phyloP scores from a whole-genome alignment of 2,329 filamentous ascomycete genomes.

The Paecilomyces sp. region DNA sequence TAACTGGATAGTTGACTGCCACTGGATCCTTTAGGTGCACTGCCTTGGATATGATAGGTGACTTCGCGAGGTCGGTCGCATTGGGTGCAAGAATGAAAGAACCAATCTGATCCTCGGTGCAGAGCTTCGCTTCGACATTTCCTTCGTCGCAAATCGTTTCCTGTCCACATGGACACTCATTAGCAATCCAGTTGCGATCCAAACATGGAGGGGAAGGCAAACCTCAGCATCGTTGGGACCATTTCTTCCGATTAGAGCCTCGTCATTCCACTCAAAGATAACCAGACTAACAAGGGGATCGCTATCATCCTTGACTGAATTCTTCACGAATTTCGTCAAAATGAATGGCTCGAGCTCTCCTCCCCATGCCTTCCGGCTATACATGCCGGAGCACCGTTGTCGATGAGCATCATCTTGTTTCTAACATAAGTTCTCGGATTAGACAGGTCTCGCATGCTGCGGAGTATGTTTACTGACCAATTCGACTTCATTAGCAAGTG shows the following conservation, averaged over 20 bases:
- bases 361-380: constrained; percentile 82
- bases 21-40: constrained; percentile 69
- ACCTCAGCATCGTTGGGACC: constrained; percentile 51
- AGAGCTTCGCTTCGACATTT: constrained; percentile 61
- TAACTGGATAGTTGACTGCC: constrained; percentile 72
- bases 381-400: constrained; percentile 90
- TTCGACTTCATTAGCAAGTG: constrained; percentile 39
- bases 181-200: constrained; percentile 16
- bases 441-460: background rate
- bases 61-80: constrained; percentile 63
- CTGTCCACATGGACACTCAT: constrained; percentile 38
- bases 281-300: constrained; percentile 77
- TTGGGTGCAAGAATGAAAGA: constrained; percentile 76
- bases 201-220: constrained; percentile 16
- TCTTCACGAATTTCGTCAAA: constrained; percentile 67
- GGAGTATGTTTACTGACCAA: constrained; percentile 25
- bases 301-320: constrained; percentile 50
- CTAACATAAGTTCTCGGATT: constrained; percentile 38
- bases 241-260: constrained; percentile 65
- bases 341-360: constrained; percentile 86
- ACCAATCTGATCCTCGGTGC: constrained; percentile 70
- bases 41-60: constrained; percentile 69
- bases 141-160: constrained; percentile 70
- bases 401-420: constrained; percentile 68
- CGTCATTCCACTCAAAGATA: constrained; percentile 92